These are phyloP conservation scores for Porodaedalea pini DNA, from an alignment of 1,284 basidiomycete species.

Conservation along the genomic window DNA sequence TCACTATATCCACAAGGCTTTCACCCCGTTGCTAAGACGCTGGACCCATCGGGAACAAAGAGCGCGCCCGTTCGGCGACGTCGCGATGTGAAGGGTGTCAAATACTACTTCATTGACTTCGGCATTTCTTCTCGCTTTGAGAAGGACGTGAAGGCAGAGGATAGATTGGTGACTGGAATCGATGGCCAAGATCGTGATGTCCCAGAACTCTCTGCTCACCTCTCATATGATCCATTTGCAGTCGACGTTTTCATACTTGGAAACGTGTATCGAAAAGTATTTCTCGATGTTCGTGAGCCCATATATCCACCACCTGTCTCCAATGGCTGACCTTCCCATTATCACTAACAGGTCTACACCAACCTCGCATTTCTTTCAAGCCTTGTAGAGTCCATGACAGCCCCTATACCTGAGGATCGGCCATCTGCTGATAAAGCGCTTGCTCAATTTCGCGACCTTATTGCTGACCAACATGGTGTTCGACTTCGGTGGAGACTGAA, in stretches of 20 bases:
- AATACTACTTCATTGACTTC: conserved; percentile 21
- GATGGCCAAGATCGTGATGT: conserved; percentile 11
- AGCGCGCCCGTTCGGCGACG: conserved; percentile 1
- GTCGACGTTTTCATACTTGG: conserved; percentile 19
- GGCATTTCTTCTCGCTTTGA: conserved; percentile 12
- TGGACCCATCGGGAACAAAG: background rate
- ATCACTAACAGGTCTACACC: conserved; percentile 22
- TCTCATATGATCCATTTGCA: conserved; percentile 10
- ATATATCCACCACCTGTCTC: background rate
- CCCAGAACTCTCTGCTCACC: conserved; percentile 4
- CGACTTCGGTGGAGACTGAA: conserved; percentile 14
- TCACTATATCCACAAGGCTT: conserved; percentile 28
- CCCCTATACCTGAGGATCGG: conserved; percentile 21
- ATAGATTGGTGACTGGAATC: background rate
- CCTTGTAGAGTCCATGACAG: conserved; percentile 24
- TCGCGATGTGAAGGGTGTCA: conserved; percentile 7
- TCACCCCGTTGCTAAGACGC: conserved; percentile 24
- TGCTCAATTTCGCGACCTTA: background rate
- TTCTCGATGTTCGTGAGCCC: background rate
- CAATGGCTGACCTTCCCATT: background rate
- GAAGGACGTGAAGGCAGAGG: background rate
- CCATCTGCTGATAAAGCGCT: conserved; percentile 23
- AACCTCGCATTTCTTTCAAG: conserved; percentile 25
- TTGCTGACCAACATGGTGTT: background rate
- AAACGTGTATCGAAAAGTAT: conserved; percentile 4